Percentiles rank a stretch among this genome's conserved stretches.
These are phyloP conservation scores for Penicillium janthinellum DNA, from an alignment of 2,329 filamentous ascomycete genomes.

Conservation along the genomic window DNA sequence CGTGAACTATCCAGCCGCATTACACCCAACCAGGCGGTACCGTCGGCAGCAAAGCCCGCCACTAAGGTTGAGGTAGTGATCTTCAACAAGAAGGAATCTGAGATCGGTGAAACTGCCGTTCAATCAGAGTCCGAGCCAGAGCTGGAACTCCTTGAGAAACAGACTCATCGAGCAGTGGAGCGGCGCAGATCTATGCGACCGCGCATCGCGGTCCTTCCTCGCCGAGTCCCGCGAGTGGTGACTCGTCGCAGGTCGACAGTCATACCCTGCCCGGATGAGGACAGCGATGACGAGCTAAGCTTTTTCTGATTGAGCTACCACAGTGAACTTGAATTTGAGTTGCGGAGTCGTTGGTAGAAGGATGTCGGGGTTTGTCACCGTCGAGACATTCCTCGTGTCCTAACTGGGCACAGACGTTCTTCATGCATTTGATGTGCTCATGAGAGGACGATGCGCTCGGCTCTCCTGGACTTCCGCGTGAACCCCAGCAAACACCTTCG, in stretches of 20 bases:
- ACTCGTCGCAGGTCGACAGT: slow-evolving; percentile 16
- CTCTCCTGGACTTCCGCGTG: too few relatives aligned
- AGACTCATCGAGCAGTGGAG: slow-evolving; percentile 19
- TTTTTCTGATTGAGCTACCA: slow-evolving; percentile 29
- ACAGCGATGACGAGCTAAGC: slow-evolving; percentile 44
- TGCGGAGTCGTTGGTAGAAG: neutral
- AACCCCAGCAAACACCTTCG: neutral
- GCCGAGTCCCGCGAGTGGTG: neutral
- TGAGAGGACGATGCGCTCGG: neutral
- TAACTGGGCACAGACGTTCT: slow-evolving; percentile 2
- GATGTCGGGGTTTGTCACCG: too few relatives aligned
- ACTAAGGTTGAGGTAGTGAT: slow-evolving; percentile 36
- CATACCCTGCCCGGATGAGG: slow-evolving; percentile 34
- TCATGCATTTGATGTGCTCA: neutral
- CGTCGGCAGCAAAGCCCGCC: slow-evolving; percentile 1
- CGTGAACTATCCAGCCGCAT: slow-evolving; percentile 23
- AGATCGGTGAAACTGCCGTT: neutral
- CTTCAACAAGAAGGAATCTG: slow-evolving; percentile 26
- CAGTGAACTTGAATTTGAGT: neutral
- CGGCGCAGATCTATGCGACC: slow-evolving; percentile 18
- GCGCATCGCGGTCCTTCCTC: slow-evolving; percentile 8
- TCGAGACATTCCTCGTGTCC: neutral
- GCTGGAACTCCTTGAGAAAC: slow-evolving; percentile 13
- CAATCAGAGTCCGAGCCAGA: slow-evolving; percentile 12
- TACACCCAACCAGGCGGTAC: slow-evolving; percentile 3